phyloP scores from a whole-genome alignment of 163 green algal species.

The Chlorella variabilis region DNA sequence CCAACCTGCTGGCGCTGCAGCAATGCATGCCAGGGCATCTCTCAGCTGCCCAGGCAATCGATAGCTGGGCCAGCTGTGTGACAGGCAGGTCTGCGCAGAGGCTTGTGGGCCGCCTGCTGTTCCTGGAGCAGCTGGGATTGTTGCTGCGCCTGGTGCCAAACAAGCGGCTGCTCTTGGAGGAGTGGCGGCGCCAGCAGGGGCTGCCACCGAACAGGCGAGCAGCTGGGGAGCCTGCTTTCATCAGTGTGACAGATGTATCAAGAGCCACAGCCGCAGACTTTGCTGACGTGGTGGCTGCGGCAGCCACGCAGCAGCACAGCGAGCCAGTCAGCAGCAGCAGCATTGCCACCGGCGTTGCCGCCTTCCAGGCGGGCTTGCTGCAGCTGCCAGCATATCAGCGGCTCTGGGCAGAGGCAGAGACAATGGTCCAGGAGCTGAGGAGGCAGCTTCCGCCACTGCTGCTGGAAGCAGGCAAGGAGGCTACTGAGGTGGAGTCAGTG shows the following conservation, averaged over 20 bases:
- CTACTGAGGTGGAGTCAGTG: too few species aligned
- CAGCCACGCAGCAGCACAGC: too few species aligned
- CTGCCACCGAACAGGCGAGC: too few species aligned
- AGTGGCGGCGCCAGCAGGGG: constrained; percentile 16
- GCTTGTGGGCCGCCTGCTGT: constrained; percentile 14
- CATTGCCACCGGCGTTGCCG: too few species aligned
- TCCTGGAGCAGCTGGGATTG: constrained; percentile 13
- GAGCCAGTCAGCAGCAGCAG: too few species aligned
- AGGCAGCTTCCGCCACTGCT: too few species aligned
- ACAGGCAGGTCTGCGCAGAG: background rate
- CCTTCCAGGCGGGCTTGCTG: too few species aligned
- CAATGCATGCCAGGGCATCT: background rate
- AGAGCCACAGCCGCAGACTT: background rate
- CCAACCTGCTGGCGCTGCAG: constrained; percentile 20
- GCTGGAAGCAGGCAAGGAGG: too few species aligned
- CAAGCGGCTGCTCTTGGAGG: background rate
- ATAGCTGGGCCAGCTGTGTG: background rate
- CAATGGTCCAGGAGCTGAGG: too few species aligned
- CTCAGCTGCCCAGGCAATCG: background rate
- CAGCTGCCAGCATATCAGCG: too few species aligned
- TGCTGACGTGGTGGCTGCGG: too few species aligned
- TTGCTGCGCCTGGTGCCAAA: constrained; percentile 16
- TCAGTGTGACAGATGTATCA: background rate
- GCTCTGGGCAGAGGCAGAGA: too few species aligned
- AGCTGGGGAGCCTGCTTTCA: background rate